Conservation (phyloP, 768 basidiomycete species). For the Fomitopsis serialis region DNA sequence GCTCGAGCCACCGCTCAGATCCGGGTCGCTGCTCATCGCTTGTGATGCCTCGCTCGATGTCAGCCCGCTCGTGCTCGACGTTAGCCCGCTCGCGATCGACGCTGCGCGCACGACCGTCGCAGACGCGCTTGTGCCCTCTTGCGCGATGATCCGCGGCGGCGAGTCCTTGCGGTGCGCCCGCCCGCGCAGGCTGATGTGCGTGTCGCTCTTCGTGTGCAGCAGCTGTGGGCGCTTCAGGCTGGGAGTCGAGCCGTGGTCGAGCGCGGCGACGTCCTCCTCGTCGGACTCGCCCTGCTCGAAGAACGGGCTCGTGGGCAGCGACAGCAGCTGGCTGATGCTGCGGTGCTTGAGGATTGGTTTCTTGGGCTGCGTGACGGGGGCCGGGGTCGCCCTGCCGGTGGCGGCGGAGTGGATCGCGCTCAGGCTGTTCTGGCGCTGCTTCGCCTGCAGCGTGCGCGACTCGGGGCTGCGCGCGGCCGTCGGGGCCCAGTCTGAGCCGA, state of each 20-base stretch:
- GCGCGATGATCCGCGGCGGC: constrained; percentile 56
- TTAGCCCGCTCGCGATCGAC: not conserved
- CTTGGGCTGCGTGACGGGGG: constrained; percentile 15
- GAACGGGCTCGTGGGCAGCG: constrained; percentile 20
- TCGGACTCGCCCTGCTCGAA: constrained; percentile 15
- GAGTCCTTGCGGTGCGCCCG: constrained; percentile 55
- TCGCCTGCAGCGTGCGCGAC: constrained; percentile 16
- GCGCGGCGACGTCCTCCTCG: constrained; percentile 7
- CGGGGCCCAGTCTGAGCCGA: constrained; percentile 81
- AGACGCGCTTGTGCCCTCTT: constrained; percentile 16
- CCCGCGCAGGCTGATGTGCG: constrained; percentile 53
- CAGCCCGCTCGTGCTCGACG: not conserved
- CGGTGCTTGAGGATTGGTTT: constrained; percentile 98
- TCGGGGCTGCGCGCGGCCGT: constrained; percentile 38
- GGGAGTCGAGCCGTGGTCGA: not conserved
- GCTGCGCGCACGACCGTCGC: not conserved
- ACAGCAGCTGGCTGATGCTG: constrained; percentile 83
- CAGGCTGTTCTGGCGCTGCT: constrained; percentile 30
- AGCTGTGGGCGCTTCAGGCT: constrained; percentile 47
- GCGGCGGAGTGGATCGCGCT: constrained; percentile 31
- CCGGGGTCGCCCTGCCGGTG: not conserved
- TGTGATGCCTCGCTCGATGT: constrained; percentile 24
- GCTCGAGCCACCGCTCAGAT: constrained; percentile 21
- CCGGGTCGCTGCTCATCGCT: constrained; percentile 27
- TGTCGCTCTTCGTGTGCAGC: constrained; percentile 84